Base-by-base conservation (phyloP, 495 filamentous ascomycete genomes). In the Achaetomiella virescens region DNA sequence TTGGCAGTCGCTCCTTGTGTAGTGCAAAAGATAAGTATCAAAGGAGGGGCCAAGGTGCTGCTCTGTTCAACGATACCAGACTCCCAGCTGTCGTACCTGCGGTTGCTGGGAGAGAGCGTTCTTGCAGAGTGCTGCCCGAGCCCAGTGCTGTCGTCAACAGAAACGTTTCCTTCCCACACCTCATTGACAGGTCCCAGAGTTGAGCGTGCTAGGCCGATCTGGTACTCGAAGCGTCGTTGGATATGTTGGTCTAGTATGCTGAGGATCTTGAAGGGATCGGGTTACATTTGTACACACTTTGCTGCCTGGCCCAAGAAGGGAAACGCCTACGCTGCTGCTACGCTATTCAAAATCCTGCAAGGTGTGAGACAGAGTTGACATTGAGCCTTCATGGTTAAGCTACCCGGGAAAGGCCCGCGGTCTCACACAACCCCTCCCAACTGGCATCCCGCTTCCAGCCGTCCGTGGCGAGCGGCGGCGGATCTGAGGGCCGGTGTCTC, bases 241-340 rank as follows among this genome's bases (percentile, higher is more conserved):
- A 9, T 31, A 29, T 29, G 44, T 15, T 47, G 6, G 22, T 47
- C 18, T 20, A 21, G 7, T 18, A n/a, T 14, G 2, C 21, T 46
- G 17, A 35, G 8, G 7, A 37, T 25, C 35, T 18, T n/a, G 11
- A 37, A 40, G 33, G 48, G 36, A 9, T 21, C 12, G 35, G 48
- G 48, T 52, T 52, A 52, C 48, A 52, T 52, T 52, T 52, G 22
- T 49, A 49, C 22, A 49, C 47, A 10, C 47, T 15, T 46, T 31
- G 15, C 22, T 46, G n/a, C 27, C 47, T 15, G 47, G 15, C 15
- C 17, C 17, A 24, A 12, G 47, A 29, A 18, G 47, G 47, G 8
- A 8, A 7, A 29, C n/a, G 29, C 47, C 47, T 29, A 33, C 17
- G 17, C 31, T n/a, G 31, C 37, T n/a, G 47, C 18, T 6, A 49